phyloP scores from a whole-genome alignment of 208 protist species.

The Sergeia podlipaevii region DNA sequence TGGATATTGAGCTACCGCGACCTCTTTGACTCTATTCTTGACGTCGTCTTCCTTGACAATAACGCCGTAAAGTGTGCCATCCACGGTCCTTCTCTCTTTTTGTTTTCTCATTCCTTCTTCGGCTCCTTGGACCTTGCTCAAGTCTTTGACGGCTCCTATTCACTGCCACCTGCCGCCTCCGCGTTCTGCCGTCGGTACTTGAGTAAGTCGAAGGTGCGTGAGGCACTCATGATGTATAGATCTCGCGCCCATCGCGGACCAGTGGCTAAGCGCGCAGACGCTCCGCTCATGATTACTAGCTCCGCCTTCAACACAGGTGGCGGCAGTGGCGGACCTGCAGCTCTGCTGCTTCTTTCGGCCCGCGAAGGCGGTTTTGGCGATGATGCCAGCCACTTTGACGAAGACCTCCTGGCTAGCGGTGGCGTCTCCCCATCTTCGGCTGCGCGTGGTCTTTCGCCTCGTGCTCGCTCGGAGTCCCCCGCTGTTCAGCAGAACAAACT shows the following conservation, averaged over 20 bases:
- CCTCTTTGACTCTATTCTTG: slow-evolving; percentile 58
- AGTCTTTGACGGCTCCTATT: slow-evolving; percentile 66
- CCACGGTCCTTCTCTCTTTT: slow-evolving; percentile 26
- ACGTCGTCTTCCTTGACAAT: slow-evolving; percentile 31
- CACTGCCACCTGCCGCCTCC: slow-evolving; percentile 32
- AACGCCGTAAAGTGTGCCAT: slow-evolving; percentile 24
- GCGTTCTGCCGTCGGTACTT: slow-evolving; percentile 31
- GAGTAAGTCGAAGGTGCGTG: slow-evolving; percentile 39
- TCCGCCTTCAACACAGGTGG: slow-evolving; percentile 35
- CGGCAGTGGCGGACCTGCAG: slow-evolving; percentile 13
- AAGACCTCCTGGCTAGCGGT: slow-evolving; percentile 27
- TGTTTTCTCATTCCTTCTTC: slow-evolving; percentile 75
- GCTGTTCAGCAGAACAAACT: slow-evolving; percentile 34
- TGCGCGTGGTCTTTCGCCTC: slow-evolving; percentile 19
- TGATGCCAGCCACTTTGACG: slow-evolving; percentile 4
- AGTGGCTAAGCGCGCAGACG: slow-evolving; percentile 13
- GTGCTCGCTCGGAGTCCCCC: slow-evolving; percentile 19
- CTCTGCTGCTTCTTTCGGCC: slow-evolving; percentile 22
- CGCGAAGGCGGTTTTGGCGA: too few relatives aligned
- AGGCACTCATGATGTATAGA: slow-evolving; percentile 44
- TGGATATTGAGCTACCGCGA: slow-evolving; percentile 60
- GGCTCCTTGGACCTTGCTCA: slow-evolving; percentile 22
- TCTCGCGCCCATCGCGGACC: slow-evolving; percentile 27
- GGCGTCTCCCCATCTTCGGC: slow-evolving; percentile 14
- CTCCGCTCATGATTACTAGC: slow-evolving; percentile 44